Base-by-base conservation (phyloP, 1,139 yeast species). In the Kodamaea ohmeri region DNA sequence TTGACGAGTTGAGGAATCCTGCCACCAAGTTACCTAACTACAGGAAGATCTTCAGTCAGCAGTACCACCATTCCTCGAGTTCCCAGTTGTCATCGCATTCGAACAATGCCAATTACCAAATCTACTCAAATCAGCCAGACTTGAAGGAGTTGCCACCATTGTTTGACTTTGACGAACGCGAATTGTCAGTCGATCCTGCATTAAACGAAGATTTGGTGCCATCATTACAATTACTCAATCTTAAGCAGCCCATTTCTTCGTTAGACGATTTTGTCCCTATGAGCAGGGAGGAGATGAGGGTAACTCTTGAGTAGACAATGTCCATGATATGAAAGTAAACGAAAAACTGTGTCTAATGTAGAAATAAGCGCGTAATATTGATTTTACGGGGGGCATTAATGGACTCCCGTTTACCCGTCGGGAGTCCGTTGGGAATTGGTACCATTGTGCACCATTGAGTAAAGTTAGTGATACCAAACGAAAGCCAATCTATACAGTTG, bases 1-100 rank as follows among this genome's bases (percentile, higher is more conserved):
- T 88, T 61, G 83, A 85, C 58, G 92, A 84, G 58, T 72, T 87
- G 50, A 73, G 86, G 49, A 70, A 68, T 40, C 71, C 74, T 35
- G 58, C 60, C 32, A 76, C 83, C 9, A 66, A 63, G 52, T 65
- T 80, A 46, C 86, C 87, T 22, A 70, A 71, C 53, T 71, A 69
- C 55, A 60, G 76, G 45, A 71, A 71, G 52, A 58, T 71, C 34
- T 70, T 71, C 50, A 60, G 66, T 42, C 72, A 67, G 49, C 71
- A 67, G 45, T 60, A 60, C 43, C 60, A 59, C 43, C 53, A 58
- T 35, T 42, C 43, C 22, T 36, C 46, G 15, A 33, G 37, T 22
- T 47, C 51, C 24, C 34, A 31, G 11, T 21, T 31, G 26, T 46
- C 55, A 12, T 38, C 46, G 26, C 58, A 52, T 36, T 43, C 52